Evolutionary conservation across 176 grass and related monocot species (phyloP), one percentile per base, ranked within the genome.

Genomic region (Urochloa ruziziensis): DNA sequence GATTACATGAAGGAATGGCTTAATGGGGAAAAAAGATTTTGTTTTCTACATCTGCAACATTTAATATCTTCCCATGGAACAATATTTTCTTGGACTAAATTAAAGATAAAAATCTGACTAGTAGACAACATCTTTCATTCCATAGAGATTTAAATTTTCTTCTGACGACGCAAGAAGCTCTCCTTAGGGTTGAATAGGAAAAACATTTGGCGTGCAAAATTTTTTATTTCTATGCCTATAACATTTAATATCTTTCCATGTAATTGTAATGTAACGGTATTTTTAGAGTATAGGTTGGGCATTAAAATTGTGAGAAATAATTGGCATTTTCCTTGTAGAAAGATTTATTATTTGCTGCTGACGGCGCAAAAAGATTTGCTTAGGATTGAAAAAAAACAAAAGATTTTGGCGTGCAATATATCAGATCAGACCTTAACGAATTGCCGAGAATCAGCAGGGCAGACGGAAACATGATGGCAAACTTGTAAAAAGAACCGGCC

Each of bases 401-500:
- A 65, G 32, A 21, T 4, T 17, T 65, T n/a, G 32, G 29, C 9
- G 3, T 69, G 36, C 66, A 24, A 68, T 67, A 67, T 67, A 67
- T 23, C 33, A 39, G 19, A 68, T 24, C 3, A 40, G 19, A 42
- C 65, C 36, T 42, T 2, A 18, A 68, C 21, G 65, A 68, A 42
- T 25, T 68, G 65, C 19, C 8, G 8, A 67, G 9, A 66, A 37
- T 23, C 1, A 16, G 33, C 5, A 63, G 63, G 33, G 63, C 4
- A 11, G 32, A 66, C 62, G 37, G 4, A 6, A 6, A 63, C 27
- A 32, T n/a, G 59, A 23, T 56, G 63, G 63, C 63, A 69, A 81
- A 81, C 52, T 81, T 81, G 47, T 81, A 17, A 69, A 81, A 81
- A 56, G 23, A 69, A 39, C 63, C 78, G 36, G 54, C 34, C 63